Evolutionary conservation across 1,284 basidiomycete species (phyloP).

Genomic region (Apiotrichum akiyoshidainum): DNA sequence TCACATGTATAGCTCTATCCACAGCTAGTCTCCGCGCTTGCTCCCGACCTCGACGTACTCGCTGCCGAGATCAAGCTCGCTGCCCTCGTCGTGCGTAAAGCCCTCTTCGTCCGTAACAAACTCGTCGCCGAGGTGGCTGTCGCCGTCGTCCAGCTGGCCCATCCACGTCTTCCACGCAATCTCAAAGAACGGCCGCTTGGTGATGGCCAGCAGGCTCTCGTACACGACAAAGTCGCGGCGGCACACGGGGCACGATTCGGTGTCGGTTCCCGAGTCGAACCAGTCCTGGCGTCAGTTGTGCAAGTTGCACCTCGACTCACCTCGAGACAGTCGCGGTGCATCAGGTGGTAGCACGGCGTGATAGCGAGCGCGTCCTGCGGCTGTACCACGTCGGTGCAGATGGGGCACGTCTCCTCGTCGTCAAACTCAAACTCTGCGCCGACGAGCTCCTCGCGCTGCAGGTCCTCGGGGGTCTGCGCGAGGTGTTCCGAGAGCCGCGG

Average conservation of each 20-base stretch:
- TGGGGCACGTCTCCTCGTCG: not conserved
- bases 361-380: not conserved
- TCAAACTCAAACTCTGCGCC: slow-evolving; percentile 2
- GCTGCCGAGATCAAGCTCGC: too few relatives aligned
- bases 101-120: not conserved
- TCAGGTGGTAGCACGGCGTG: slow-evolving; percentile 4
- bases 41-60: too few relatives aligned
- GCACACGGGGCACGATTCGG: slow-evolving; percentile 2
- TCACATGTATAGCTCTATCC: too few relatives aligned
- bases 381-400: not conserved
- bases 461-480: not conserved
- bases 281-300: not conserved
- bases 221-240: slow-evolving; percentile 2
- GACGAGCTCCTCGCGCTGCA: not conserved
- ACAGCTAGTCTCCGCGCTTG: too few relatives aligned
- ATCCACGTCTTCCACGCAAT: slow-evolving; percentile 2
- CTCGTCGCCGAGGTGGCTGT: not conserved
- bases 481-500: not conserved
- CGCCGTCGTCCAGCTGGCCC: not conserved
- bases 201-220: not conserved
- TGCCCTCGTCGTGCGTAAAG: too few relatives aligned
- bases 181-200: not conserved
- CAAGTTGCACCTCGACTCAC: not conserved
- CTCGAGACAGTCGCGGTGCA: slow-evolving; percentile 5
- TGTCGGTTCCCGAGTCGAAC: not conserved